A percentile compares a stretch with the other conserved stretches of the same genome.
Conservation (phyloP, 306 rosid genomes). For the Gillenia trifoliata region DNA sequence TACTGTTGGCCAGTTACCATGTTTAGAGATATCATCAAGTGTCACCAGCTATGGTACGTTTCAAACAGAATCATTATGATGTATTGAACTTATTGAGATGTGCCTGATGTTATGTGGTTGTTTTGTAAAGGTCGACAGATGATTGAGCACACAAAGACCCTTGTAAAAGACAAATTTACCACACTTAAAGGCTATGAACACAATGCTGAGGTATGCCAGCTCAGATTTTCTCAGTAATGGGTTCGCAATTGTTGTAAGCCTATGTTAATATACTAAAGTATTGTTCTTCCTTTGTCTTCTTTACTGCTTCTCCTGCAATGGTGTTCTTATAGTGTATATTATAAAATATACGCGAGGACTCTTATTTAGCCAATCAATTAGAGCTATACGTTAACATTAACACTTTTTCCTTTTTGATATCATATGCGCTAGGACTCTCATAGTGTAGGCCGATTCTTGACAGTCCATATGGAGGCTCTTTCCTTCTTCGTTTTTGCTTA, state of each 20-base stretch:
- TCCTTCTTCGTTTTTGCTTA: neutral
- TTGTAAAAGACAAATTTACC: conserved; percentile 82
- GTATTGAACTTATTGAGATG: conserved; percentile 8
- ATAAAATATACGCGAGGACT: neutral
- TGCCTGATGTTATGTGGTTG: conserved; percentile 30
- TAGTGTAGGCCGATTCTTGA: neutral
- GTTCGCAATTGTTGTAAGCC: neutral
- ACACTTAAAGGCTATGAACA: conserved; percentile 69
- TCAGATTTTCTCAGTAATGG: conserved; percentile 12
- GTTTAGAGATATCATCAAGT: conserved; percentile 95
- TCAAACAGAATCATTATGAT: conserved; percentile 4
- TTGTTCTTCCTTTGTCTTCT: neutral
- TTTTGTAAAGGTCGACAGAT: conserved; percentile 75
- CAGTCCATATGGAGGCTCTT: neutral
- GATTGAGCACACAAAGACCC: conserved; percentile 91
- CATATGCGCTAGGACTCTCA: neutral
- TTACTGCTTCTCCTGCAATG: neutral
- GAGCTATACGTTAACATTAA: neutral
- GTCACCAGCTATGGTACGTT: conserved; percentile 97
- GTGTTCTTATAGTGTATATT: neutral
- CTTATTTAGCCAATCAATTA: neutral
- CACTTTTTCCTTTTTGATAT: neutral
- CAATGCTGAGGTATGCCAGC: conserved; percentile 68
- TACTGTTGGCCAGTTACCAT: conserved; percentile 87
- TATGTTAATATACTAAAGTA: neutral